These are phyloP conservation scores for Pouteria campechiana DNA, from an alignment of 179 eudicot genomes.

Conservation along the genomic window DNA sequence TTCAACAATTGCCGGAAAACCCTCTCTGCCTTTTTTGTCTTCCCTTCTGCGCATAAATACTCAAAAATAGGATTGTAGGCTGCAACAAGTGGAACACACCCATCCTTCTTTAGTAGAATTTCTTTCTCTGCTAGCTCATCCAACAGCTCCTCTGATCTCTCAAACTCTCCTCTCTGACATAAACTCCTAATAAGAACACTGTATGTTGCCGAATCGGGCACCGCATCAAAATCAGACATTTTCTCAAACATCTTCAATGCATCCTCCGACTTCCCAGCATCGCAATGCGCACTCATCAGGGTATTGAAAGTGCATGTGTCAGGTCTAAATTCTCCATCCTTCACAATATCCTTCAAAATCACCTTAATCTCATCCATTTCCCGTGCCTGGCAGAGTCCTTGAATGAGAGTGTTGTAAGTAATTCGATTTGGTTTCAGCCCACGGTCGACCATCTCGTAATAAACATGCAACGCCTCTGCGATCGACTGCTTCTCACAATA, in stretches of 20 bases:
- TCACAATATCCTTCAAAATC: constrained; percentile 11
- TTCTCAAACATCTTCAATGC: constrained; percentile 17
- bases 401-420: constrained; percentile 29
- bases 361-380: constrained; percentile 20
- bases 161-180: constrained; percentile 17
- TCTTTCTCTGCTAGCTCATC: constrained; percentile 21
- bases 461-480: constrained; percentile 14
- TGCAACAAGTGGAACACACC: constrained; percentile 28
- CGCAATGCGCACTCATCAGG: constrained; percentile 25
- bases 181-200: constrained; percentile 26
- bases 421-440: constrained; percentile 23
- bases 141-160: constrained; percentile 23
- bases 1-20: constrained; percentile 29
- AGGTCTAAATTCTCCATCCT: constrained; percentile 12
- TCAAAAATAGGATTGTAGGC: constrained; percentile 33
- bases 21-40: constrained; percentile 26
- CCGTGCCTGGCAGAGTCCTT: constrained; percentile 27
- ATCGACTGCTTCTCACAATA: constrained; percentile 21
- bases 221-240: constrained; percentile 15
- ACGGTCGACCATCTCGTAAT: constrained; percentile 20
- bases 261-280: constrained; percentile 15
- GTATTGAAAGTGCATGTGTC: constrained; percentile 34
- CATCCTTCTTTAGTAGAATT: constrained; percentile 13
- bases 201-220: constrained; percentile 28
- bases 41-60: constrained; percentile 22